Base-by-base conservation (phyloP, 2,329 filamentous ascomycete species). In the Triangularia verruculosa region DNA sequence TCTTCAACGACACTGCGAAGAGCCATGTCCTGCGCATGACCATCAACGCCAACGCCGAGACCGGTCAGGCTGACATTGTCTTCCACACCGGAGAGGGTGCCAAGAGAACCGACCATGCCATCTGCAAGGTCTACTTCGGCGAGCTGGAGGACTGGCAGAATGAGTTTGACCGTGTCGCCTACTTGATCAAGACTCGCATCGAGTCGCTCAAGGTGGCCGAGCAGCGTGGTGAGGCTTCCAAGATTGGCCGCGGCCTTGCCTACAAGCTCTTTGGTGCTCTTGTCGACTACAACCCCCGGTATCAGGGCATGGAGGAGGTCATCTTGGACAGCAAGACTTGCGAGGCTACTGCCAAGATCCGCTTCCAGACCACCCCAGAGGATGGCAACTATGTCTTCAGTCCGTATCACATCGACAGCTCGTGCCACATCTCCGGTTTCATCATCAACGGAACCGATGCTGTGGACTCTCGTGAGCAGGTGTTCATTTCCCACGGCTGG, bases 181-280 rank as follows among this genome's bases (percentile, higher is more conserved):
- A 93, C 72, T 80, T 92, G 34, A 86, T 94, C 72, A 85, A 86
- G 70, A 82, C 80, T 22, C 84, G 87, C 62, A 82, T 89, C 61
- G 79, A 87, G 20, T 76, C 80, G 25, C 81, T 89, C 2, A 78
- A 82, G 69, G 78, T 84, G 66, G 88, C 86, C 64, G 88, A 89
- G 61, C 78, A 84, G 70, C 82, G 80, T 32, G 89, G 89, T 43
- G 83, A 84, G 62, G 89, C 89, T 27, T 89, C 90, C 73, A 89
- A 90, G 77, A 84, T 93, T 66, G 85, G 89, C 57, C 86, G 89
- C 25, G 89, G 89, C 32, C 85, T 93, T 78, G 88, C 89, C 13
- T 95, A 95, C 82, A 93, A 93, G 77, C 82, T 86, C 0, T 86
- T 86, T 69, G 70, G 74, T 11, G 80, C 82, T 51, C 75, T 87